These are phyloP conservation scores for Lachancea sp. DNA, from an alignment of 805 yeast species.

Conservation along the genomic window DNA sequence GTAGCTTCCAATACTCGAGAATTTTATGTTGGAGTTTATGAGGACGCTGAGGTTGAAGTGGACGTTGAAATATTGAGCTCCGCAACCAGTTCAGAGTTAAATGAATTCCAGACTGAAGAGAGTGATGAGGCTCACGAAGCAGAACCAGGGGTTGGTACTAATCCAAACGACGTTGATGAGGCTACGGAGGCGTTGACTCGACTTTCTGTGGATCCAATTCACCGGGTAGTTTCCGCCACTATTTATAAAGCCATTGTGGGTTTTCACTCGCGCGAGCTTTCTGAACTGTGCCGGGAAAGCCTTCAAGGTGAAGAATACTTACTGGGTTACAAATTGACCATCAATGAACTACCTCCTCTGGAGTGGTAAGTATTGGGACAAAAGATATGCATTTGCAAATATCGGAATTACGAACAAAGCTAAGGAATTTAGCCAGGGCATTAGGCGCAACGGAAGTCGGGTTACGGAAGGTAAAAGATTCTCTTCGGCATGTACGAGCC, in stretches of 20 bases:
- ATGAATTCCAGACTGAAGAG: constrained; percentile 7
- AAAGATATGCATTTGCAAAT: background rate
- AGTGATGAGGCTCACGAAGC: constrained; percentile 8
- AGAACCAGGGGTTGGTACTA: constrained; percentile 15
- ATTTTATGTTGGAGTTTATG: constrained; percentile 34
- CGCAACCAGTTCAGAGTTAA: background rate
- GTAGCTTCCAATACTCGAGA: constrained; percentile 26
- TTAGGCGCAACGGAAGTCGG: too few species aligned
- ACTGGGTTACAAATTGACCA: constrained; percentile 24
- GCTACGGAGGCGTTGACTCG: background rate
- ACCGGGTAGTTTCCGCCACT: constrained; percentile 15
- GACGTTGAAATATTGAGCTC: constrained; percentile 2
- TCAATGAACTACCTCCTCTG: constrained; percentile 23
- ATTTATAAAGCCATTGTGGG: constrained; percentile 32
- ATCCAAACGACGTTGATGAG: constrained; percentile 1
- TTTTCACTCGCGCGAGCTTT: constrained; percentile 27
- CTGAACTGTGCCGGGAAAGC: constrained; percentile 22
- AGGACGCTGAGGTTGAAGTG: constrained; percentile 19
- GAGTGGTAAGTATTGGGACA: constrained; percentile 10
- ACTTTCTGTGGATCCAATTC: background rate
- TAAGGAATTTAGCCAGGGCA: too few species aligned
- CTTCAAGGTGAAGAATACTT: constrained; percentile 29
- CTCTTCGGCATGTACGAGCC: too few species aligned
- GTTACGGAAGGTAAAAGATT: too few species aligned
- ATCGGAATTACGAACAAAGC: too few species aligned